phyloP scores from a whole-genome alignment of 2,329 filamentous ascomycete genomes.

The Ophiostoma sp. region DNA sequence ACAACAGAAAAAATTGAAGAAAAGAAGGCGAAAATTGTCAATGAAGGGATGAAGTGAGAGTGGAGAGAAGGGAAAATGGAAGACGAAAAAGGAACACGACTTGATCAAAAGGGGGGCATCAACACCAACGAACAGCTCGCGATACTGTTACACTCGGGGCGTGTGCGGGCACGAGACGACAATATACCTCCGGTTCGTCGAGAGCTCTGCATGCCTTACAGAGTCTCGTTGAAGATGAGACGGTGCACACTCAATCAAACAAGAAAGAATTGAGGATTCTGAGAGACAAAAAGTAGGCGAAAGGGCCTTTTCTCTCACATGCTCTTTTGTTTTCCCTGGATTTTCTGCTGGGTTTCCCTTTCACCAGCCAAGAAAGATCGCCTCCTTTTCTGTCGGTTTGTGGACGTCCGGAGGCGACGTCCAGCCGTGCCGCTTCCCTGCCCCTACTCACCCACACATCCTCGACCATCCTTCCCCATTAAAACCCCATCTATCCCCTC shows the following conservation, averaged over 20 bases:
- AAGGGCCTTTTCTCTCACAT: not conserved
- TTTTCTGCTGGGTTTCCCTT: not conserved
- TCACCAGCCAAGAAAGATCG: not conserved
- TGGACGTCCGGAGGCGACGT: slow-evolving; percentile 14
- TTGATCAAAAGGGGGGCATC: not conserved
- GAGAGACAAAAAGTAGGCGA: not conserved
- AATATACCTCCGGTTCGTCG: not conserved
- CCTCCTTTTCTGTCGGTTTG: not conserved
- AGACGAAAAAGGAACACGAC: not conserved
- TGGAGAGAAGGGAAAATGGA: not conserved
- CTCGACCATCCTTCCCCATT: not conserved
- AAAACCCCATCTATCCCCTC: not conserved
- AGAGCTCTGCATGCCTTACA: not conserved
- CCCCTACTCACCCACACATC: slow-evolving; percentile 5
- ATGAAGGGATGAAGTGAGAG: not conserved
- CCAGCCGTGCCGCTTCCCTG: slow-evolving; percentile 19
- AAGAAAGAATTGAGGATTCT: not conserved
- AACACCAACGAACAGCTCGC: not conserved
- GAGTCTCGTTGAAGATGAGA: not conserved
- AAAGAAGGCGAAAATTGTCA: not conserved
- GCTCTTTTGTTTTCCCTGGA: not conserved
- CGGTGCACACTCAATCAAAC: not conserved
- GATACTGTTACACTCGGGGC: not conserved
- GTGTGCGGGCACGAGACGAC: not conserved
- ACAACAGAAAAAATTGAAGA: not conserved